Evolutionary conservation across 306 rosid species (phyloP).

Genomic region (Prunus fruticosa): DNA sequence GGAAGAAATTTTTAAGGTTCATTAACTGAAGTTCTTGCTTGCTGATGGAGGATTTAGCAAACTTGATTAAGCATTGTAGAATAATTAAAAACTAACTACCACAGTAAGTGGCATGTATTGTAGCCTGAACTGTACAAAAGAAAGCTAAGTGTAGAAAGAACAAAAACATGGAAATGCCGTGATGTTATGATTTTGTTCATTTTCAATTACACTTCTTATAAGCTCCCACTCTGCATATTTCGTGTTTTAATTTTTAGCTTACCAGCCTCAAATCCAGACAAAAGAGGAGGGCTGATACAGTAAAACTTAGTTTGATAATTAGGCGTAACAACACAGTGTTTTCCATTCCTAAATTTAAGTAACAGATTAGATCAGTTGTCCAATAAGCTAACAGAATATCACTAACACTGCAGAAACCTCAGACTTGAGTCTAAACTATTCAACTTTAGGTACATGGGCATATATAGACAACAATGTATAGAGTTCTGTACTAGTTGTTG

Average conservation of each 20-base stretch:
- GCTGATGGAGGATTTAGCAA: background rate
- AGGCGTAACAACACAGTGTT: background rate
- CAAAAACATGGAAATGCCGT: background rate
- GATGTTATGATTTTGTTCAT: background rate
- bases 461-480: background rate
- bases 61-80: background rate
- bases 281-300: background rate
- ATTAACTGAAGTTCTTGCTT: background rate
- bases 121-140: background rate
- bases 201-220: background rate
- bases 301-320: background rate
- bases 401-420: background rate
- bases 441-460: background rate
- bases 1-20: background rate
- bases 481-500: background rate
- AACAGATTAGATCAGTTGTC: background rate
- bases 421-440: background rate
- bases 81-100: background rate
- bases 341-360: background rate
- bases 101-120: background rate
- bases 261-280: slow-evolving; percentile 4
- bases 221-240: background rate
- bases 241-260: background rate
- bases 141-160: background rate
- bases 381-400: background rate